Evolutionary conservation across 2,329 filamentous ascomycete genomes (phyloP).

Genomic region (Trichophyton verrucosum): DNA sequence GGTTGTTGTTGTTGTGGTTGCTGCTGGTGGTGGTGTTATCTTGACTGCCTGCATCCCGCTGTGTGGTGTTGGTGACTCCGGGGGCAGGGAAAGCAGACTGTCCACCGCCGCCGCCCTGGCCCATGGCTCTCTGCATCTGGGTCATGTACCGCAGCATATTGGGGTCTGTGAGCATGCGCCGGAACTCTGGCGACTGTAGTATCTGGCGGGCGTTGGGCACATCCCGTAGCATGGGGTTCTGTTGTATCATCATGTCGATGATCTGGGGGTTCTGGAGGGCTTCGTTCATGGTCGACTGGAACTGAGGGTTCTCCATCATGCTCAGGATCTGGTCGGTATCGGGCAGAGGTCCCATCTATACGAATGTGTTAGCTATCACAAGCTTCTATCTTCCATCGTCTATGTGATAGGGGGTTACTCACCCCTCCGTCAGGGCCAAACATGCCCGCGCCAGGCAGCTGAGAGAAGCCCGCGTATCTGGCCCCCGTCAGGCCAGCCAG

Average conservation of each 20-base stretch:
- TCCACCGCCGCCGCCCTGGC: slow-evolving; percentile 29
- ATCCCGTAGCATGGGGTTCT: slow-evolving; percentile 68
- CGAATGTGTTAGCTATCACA: neutral
- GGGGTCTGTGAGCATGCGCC: slow-evolving; percentile 87
- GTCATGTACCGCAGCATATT: slow-evolving; percentile 69
- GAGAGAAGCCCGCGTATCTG: slow-evolving; percentile 73
- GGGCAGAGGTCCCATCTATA: slow-evolving; percentile 77
- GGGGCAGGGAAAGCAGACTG: slow-evolving; percentile 67
- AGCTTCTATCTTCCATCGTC: neutral
- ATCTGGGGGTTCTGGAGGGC: slow-evolving; percentile 91
- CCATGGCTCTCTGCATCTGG: slow-evolving; percentile 61
- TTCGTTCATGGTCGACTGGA: slow-evolving; percentile 81
- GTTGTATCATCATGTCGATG: slow-evolving; percentile 85
- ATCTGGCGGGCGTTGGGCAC: slow-evolving; percentile 70
- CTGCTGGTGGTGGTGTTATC: slow-evolving; percentile 19
- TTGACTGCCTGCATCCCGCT: slow-evolving; percentile 28
- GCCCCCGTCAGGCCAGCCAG: slow-evolving; percentile 84
- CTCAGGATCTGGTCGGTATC: slow-evolving; percentile 67
- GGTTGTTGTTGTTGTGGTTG: slow-evolving; percentile 12
- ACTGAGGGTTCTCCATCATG: slow-evolving; percentile 79
- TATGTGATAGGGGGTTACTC: slow-evolving; percentile 34
- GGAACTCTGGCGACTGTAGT: slow-evolving; percentile 76
- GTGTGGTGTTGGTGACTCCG: slow-evolving; percentile 78
- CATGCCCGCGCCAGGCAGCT: slow-evolving; percentile 72
- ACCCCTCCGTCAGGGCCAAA: slow-evolving; percentile 93